Conservation (phyloP, 257 asterid genomes). For the Pogostemon cablin region DNA sequence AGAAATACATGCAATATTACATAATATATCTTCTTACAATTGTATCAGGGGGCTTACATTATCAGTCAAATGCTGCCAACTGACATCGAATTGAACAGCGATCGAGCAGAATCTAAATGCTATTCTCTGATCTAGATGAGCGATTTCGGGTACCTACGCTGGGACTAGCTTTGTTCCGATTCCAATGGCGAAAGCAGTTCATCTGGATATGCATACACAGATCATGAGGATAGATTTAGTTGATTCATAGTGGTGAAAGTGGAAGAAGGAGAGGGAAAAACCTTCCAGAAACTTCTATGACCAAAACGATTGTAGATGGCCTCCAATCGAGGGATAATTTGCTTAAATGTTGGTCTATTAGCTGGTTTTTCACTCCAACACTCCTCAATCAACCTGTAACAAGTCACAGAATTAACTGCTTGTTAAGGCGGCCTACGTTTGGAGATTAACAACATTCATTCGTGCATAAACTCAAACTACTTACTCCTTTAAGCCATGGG, state of each 20-base stretch:
- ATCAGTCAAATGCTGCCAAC: not conserved
- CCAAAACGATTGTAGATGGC: conserved; percentile 58
- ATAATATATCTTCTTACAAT: too few species aligned
- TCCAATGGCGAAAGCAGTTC: conserved; percentile 63
- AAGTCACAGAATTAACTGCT: not conserved
- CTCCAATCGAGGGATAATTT: conserved; percentile 81
- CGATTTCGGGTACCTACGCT: conserved; percentile 40
- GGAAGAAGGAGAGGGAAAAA: conserved; percentile 28
- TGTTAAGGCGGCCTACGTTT: not conserved
- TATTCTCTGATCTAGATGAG: conserved; percentile 47
- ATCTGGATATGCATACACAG: conserved; percentile 48
- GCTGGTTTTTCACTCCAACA: conserved; percentile 85
- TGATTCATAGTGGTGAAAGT: not conserved
- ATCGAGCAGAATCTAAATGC: conserved; percentile 33
- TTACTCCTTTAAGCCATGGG: conserved; percentile 82
- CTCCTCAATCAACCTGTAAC: conserved; percentile 79
- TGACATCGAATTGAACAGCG: not conserved
- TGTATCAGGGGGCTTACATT: not conserved
- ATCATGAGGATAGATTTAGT: not conserved
- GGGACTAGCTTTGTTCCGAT: conserved; percentile 50
- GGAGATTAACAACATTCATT: too few species aligned
- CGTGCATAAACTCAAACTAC: conserved; percentile 26
- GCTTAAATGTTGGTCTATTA: conserved; percentile 77
- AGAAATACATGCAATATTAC: too few species aligned
- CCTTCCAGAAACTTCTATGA: conserved; percentile 87